These are phyloP conservation scores for Kluyveromyces sp. DNA, from an alignment of 1,139 yeast species.

Conservation along the genomic window DNA sequence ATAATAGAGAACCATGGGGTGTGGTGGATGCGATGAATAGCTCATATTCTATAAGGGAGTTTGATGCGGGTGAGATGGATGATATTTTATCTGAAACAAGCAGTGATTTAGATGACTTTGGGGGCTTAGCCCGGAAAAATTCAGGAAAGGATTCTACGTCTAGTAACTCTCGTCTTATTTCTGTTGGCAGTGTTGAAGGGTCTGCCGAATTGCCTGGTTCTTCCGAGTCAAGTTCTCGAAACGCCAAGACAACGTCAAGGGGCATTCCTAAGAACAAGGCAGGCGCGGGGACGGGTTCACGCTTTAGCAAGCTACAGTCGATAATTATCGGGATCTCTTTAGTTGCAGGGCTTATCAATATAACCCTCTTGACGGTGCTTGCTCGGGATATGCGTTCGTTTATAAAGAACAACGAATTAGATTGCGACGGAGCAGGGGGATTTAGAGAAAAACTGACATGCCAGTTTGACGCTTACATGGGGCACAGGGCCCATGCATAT, in stretches of 20 bases:
- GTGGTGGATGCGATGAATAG: background rate
- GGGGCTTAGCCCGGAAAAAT: background rate
- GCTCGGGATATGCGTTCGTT: background rate
- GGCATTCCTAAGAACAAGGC: background rate
- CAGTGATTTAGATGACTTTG: slow-evolving; percentile 3
- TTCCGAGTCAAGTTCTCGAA: too few relatives aligned
- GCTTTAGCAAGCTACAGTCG: background rate
- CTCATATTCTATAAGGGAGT: background rate
- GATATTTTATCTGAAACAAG: slow-evolving; percentile 2
- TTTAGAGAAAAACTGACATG: background rate
- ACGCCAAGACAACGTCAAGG: background rate
- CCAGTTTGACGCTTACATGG: slow-evolving; percentile 3
- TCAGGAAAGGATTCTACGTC: too few relatives aligned
- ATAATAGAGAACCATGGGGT: slow-evolving; percentile 1
- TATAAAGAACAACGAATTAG: background rate
- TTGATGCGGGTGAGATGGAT: slow-evolving; percentile 3
- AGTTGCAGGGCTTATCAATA: background rate
- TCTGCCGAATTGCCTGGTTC: too few relatives aligned
- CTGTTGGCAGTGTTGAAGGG: too few relatives aligned
- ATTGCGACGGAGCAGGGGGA: background rate
- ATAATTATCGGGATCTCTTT: background rate
- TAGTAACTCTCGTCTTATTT: too few relatives aligned
- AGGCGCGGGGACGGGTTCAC: background rate
- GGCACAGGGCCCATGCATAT: background rate
- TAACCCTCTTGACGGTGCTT: background rate